Evolutionary conservation across 176 grass and related monocot species (phyloP).

Genomic region (Rhynchospora breviuscula): DNA sequence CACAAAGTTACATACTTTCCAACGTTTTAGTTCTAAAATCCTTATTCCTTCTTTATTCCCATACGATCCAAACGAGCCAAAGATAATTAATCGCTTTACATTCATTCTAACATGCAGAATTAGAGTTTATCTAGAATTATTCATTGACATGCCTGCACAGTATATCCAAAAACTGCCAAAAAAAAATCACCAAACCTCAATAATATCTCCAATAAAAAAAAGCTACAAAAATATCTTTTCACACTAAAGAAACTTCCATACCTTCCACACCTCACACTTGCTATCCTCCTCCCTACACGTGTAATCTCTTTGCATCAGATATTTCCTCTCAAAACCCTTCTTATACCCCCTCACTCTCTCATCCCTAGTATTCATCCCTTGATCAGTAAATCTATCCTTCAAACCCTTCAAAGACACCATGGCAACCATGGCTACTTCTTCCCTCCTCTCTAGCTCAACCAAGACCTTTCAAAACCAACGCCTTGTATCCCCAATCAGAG

Average conservation of each 20-base stretch:
- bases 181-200: neutral
- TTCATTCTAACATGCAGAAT: too few species aligned
- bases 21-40: too few species aligned
- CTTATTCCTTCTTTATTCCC: too few species aligned
- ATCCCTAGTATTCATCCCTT: neutral
- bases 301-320: constrained; percentile 20
- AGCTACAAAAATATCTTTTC: constrained; percentile 7
- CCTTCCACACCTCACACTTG: constrained; percentile 24
- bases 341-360: constrained; percentile 22
- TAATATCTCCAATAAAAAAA: constrained; percentile 9
- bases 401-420: constrained; percentile 11
- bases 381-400: neutral
- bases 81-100: too few species aligned
- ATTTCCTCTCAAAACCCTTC: constrained; percentile 35
- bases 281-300: constrained; percentile 26
- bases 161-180: neutral
- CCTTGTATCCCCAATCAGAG: neutral
- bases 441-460: constrained; percentile 22
- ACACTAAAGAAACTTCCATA: constrained; percentile 12
- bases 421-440: constrained; percentile 55
- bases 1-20: too few species aligned
- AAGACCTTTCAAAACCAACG: constrained; percentile 35
- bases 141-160: neutral
- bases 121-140: too few species aligned
- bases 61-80: too few species aligned